Percentiles rank a stretch among this genome's conserved stretches.
These are phyloP conservation scores for Candida glaebosa DNA, from an alignment of 805 yeast species.

Conservation along the genomic window DNA sequence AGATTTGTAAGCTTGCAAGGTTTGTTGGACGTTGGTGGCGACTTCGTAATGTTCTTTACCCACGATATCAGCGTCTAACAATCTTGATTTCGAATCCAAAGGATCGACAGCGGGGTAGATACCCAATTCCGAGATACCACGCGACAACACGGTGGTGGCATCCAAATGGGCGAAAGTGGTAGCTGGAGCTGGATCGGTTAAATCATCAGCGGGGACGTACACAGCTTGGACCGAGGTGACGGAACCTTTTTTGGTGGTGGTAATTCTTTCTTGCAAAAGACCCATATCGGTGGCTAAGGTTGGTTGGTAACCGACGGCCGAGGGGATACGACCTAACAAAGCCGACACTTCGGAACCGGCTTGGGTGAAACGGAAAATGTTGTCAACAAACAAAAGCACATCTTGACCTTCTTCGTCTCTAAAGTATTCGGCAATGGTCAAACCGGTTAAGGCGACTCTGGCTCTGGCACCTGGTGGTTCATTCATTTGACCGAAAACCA, in stretches of 20 bases:
- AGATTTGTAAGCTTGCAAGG: slow-evolving; percentile 99
- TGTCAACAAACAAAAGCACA: slow-evolving; percentile 98
- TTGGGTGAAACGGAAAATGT: slow-evolving; percentile 99
- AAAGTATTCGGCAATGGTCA: slow-evolving; percentile 99
- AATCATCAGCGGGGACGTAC: slow-evolving; percentile 99
- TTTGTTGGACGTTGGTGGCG: slow-evolving; percentile 94
- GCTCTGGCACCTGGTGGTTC: slow-evolving; percentile 99
- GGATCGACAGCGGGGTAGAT: slow-evolving; percentile 99
- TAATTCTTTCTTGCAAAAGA: slow-evolving; percentile 99
- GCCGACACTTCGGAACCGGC: slow-evolving; percentile 99
- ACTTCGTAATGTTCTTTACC: slow-evolving; percentile 98
- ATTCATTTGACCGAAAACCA: slow-evolving; percentile 99
- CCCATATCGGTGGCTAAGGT: slow-evolving; percentile 99
- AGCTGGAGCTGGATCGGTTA: slow-evolving; percentile 99
- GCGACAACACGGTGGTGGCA: slow-evolving; percentile 99
- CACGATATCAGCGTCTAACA: slow-evolving; percentile 93
- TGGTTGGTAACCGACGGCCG: slow-evolving; percentile 99
- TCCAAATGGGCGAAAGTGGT: slow-evolving; percentile 99
- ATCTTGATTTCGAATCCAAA: slow-evolving; percentile 98
- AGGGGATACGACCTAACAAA: slow-evolving; percentile 99
- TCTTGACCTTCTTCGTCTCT: slow-evolving; percentile 99
- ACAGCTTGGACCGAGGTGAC: slow-evolving; percentile 99
- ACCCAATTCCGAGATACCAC: slow-evolving; percentile 99
- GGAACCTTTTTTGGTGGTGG: slow-evolving; percentile 99
- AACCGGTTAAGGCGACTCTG: slow-evolving; percentile 99